Evolutionary conservation across 2,329 filamentous ascomycete species (phyloP).

Genomic region (Aspergillus sp.): DNA sequence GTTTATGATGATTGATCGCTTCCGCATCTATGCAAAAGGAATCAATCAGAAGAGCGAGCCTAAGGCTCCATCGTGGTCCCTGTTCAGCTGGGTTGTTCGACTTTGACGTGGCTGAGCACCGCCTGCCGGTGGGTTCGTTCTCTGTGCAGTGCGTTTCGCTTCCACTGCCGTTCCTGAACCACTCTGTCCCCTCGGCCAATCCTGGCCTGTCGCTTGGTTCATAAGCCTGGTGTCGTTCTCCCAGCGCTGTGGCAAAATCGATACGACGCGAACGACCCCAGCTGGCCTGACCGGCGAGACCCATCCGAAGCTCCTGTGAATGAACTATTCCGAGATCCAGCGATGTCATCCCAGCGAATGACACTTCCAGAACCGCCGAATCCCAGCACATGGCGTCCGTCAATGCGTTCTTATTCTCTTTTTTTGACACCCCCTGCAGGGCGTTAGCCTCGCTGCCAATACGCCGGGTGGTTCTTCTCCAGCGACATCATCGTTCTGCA

Average conservation of each 20-base stretch:
- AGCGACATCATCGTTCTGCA: slow-evolving; percentile 8
- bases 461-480: slow-evolving; percentile 10
- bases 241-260: slow-evolving; percentile 6
- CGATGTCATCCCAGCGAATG: not conserved
- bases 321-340: slow-evolving; percentile 10
- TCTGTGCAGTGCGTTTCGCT: slow-evolving; percentile 8
- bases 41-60: slow-evolving; percentile 17
- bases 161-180: slow-evolving; percentile 6
- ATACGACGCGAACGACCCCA: slow-evolving; percentile 14
- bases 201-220: not conserved
- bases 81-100: slow-evolving; percentile 16
- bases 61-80: slow-evolving; percentile 16
- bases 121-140: not conserved
- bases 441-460: not conserved
- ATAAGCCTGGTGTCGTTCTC: not conserved
- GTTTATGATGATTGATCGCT: slow-evolving; percentile 4
- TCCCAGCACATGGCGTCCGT: slow-evolving; percentile 1
- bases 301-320: slow-evolving; percentile 6
- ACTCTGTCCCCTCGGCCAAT: slow-evolving; percentile 3
- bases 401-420: slow-evolving; percentile 6
- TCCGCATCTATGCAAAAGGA: not conserved
- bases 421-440: slow-evolving; percentile 14
- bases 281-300: slow-evolving; percentile 17
- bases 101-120: slow-evolving; percentile 14
- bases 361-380: not conserved